These are phyloP conservation scores for Vaccinium darrowii DNA, from an alignment of 148 eudicot species.

Conservation along the genomic window DNA sequence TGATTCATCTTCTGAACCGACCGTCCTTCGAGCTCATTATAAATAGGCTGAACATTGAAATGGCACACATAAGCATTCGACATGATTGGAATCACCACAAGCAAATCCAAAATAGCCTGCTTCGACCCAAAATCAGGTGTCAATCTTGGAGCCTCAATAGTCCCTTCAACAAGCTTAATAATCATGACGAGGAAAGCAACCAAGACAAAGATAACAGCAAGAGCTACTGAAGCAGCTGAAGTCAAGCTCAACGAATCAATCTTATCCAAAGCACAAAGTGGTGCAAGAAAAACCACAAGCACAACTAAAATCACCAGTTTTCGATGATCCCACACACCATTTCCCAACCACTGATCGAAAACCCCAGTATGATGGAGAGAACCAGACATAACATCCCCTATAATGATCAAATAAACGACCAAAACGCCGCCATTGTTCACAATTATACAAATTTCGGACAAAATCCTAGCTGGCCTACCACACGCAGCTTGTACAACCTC, in stretches of 20 bases:
- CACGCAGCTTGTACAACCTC: slow-evolving; percentile 82
- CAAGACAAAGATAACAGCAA: slow-evolving; percentile 82
- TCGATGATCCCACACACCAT: slow-evolving; percentile 89
- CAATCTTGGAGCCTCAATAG: slow-evolving; percentile 70
- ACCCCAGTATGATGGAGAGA: slow-evolving; percentile 74
- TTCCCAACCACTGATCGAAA: slow-evolving; percentile 80
- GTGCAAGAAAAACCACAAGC: slow-evolving; percentile 67
- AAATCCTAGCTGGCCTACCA: slow-evolving; percentile 67
- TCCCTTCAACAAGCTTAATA: slow-evolving; percentile 76
- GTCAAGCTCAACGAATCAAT: slow-evolving; percentile 88
- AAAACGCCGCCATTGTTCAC: slow-evolving; percentile 86
- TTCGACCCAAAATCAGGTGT: slow-evolving; percentile 85
- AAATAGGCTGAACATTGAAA: slow-evolving; percentile 91
- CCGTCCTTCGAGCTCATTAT: slow-evolving; percentile 82
- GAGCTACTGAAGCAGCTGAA: slow-evolving; percentile 94
- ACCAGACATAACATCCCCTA: slow-evolving; percentile 97
- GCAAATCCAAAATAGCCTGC: slow-evolving; percentile 75
- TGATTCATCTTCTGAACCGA: slow-evolving; percentile 84
- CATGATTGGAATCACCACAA: slow-evolving; percentile 96
- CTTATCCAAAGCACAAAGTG: slow-evolving; percentile 83
- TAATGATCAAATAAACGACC: slow-evolving; percentile 89
- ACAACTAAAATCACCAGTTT: slow-evolving; percentile 69
- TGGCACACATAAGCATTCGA: slow-evolving; percentile 92
- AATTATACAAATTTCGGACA: slow-evolving; percentile 85
- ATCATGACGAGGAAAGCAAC: slow-evolving; percentile 59